A percentile compares a stretch with the other conserved stretches of the same genome.
Evolutionary conservation across 441 rosid genomes (phyloP).

Genomic region (Pelargonium fulgidum): DNA sequence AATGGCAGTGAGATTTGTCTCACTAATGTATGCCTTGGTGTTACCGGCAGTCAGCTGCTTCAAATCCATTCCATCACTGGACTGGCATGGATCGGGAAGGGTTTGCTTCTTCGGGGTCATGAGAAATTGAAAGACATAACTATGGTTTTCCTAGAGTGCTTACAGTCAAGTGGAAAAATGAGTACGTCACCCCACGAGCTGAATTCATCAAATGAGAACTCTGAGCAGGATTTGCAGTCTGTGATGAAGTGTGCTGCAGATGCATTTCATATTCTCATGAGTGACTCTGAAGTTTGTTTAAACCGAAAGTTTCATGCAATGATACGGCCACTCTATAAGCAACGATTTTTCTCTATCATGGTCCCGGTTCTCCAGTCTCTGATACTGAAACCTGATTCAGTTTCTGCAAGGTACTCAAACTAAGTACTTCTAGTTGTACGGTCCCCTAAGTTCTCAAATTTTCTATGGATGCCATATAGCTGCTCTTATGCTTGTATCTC

Average conservation of each 20-base stretch:
- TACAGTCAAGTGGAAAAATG: slow-evolving; percentile 34
- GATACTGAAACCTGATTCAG: slow-evolving; percentile 43
- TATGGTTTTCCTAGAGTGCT: slow-evolving; percentile 47
- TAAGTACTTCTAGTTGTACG: background rate
- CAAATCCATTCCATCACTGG: slow-evolving; percentile 57
- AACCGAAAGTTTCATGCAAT: slow-evolving; percentile 64
- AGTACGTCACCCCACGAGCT: slow-evolving; percentile 23
- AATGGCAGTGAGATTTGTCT: slow-evolving; percentile 32
- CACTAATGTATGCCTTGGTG: slow-evolving; percentile 34
- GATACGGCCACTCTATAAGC: slow-evolving; percentile 84
- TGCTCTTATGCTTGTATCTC: background rate
- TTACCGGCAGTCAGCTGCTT: slow-evolving; percentile 29
- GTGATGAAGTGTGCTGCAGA: slow-evolving; percentile 63
- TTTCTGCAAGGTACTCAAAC: slow-evolving; percentile 36
- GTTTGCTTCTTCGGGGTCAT: slow-evolving; percentile 83
- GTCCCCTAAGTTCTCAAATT: background rate
- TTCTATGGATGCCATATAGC: background rate
- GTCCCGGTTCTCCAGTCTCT: slow-evolving; percentile 65
- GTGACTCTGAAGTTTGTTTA: slow-evolving; percentile 71
- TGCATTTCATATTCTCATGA: slow-evolving; percentile 68
- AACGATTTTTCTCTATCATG: slow-evolving; percentile 60
- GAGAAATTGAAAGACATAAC: slow-evolving; percentile 60
- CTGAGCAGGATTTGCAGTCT: slow-evolving; percentile 30
- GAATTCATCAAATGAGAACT: slow-evolving; percentile 20
- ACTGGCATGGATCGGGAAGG: slow-evolving; percentile 91